A percentile compares a stretch with the other conserved stretches of the same genome.
phyloP scores from a whole-genome alignment of 331 rosid species.

The Ulmus americana region DNA sequence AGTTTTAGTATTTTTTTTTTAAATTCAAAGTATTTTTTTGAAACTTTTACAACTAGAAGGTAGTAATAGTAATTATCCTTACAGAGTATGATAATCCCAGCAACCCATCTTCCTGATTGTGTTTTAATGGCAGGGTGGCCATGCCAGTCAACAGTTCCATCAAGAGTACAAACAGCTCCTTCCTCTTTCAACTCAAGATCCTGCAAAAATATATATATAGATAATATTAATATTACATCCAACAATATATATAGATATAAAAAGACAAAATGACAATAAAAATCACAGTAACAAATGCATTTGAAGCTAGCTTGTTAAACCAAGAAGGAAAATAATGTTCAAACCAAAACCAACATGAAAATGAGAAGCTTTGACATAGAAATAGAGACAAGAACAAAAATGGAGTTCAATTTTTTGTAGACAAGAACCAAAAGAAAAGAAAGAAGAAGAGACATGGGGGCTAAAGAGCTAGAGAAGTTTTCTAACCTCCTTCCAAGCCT shows the following conservation, averaged over 20 bases:
- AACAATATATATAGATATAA: background rate
- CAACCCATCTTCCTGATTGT: constrained; percentile 81
- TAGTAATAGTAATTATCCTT: constrained; percentile 21
- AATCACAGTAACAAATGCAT: background rate
- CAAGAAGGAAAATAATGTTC: no score
- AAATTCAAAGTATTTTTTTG: no score
- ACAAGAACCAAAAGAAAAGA: background rate
- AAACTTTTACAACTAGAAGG: background rate
- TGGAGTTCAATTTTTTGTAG: background rate
- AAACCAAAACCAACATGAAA: background rate
- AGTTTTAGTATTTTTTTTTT: background rate
- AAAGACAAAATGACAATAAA: background rate
- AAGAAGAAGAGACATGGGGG: background rate
- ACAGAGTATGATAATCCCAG: constrained; percentile 81
- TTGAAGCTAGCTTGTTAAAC: background rate
- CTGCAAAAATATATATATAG: no score
- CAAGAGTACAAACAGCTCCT: constrained; percentile 57
- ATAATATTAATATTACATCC: background rate
- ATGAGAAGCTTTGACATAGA: background rate
- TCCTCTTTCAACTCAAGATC: constrained; percentile 37
- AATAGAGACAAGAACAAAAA: background rate
- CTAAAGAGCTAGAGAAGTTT: background rate
- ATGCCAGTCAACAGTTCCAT: constrained; percentile 70
- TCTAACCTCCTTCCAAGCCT: constrained; percentile 28
- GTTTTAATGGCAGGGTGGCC: constrained; percentile 70